A percentile compares a stretch with the other conserved stretches of the same genome.
These are phyloP conservation scores for Dictyostelium purpureum DNA, from an alignment of 78 protist species.

Conservation along the genomic window DNA sequence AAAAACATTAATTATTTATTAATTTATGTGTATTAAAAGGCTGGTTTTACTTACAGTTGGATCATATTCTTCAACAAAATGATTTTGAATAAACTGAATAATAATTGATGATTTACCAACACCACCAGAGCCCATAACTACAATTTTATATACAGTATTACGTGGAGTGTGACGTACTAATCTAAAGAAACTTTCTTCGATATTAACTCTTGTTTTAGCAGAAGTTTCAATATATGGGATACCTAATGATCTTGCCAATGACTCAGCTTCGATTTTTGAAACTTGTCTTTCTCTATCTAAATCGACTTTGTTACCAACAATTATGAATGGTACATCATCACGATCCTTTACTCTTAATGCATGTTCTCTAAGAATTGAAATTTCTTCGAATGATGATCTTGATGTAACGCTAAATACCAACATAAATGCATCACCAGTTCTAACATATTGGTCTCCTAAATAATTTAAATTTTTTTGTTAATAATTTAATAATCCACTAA, in stretches of 20 bases:
- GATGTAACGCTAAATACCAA: conserved; percentile 36
- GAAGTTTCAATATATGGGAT: conserved; percentile 89
- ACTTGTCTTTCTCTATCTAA: conserved; percentile 69
- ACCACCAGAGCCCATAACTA: conserved; percentile 73
- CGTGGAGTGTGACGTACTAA: conserved; percentile 79
- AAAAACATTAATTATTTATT: not conserved
- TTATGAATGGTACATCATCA: conserved; percentile 84
- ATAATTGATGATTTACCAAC: conserved; percentile 64
- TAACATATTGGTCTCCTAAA: conserved; percentile 63
- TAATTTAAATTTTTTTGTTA: not conserved
- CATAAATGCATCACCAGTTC: conserved; percentile 71
- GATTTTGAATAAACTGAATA: conserved; percentile 61
- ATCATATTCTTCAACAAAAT: conserved; percentile 89
- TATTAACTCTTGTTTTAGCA: conserved; percentile 89
- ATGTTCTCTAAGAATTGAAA: conserved; percentile 78
- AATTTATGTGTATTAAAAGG: not conserved
- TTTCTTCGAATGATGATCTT: conserved; percentile 79
- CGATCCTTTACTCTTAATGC: conserved; percentile 89
- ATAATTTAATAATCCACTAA: not conserved
- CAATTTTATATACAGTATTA: conserved; percentile 20
- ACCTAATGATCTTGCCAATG: conserved; percentile 74
- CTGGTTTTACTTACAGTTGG: conserved; percentile 66
- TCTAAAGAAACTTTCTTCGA: conserved; percentile 90
- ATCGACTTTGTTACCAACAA: conserved; percentile 94
- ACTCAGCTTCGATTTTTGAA: conserved; percentile 75